Conservation (phyloP, 2,329 filamentous ascomycete genomes). For the Anthostomella pinea region DNA sequence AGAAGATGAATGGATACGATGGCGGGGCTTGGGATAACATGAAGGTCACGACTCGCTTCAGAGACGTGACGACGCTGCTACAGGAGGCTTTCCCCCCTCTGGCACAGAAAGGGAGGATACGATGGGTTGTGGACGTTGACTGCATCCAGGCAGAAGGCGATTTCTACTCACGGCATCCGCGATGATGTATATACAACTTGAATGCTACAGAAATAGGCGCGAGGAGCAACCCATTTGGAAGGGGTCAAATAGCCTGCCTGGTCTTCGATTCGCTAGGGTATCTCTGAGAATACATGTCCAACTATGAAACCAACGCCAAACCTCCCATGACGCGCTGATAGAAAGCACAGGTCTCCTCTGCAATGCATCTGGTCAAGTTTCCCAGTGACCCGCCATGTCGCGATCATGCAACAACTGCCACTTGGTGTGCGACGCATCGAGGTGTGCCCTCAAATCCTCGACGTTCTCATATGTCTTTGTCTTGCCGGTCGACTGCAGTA, state of each 20-base stretch:
- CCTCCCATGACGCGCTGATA: no score
- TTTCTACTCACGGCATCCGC: slow-evolving; percentile 10
- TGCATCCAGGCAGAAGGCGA: slow-evolving; percentile 13
- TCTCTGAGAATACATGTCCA: no score
- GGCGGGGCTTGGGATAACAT: slow-evolving; percentile 12
- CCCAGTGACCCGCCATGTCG: slow-evolving; percentile 26
- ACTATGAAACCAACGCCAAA: no score
- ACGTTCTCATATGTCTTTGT: slow-evolving; percentile 33
- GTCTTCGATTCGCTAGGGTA: no score
- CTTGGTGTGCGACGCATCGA: slow-evolving; percentile 38
- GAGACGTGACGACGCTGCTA: slow-evolving; percentile 12
- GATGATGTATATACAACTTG: slow-evolving; percentile 2
- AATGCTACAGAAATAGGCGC: no score
- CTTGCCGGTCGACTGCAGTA: slow-evolving; percentile 29
- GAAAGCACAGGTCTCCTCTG: no score
- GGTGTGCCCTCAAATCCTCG: slow-evolving; percentile 33
- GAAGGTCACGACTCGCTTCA: slow-evolving; percentile 12
- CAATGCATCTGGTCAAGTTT: no score
- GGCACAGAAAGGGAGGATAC: slow-evolving; percentile 7
- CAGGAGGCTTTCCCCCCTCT: slow-evolving; percentile 14
- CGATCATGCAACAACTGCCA: slow-evolving; percentile 43
- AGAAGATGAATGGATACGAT: slow-evolving; percentile 2
- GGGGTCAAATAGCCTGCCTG: no score
- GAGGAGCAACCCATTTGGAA: no score
- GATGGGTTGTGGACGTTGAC: slow-evolving; percentile 18